phyloP scores from a whole-genome alignment of 1,284 basidiomycete species.

The Psilocybe mexicana region DNA sequence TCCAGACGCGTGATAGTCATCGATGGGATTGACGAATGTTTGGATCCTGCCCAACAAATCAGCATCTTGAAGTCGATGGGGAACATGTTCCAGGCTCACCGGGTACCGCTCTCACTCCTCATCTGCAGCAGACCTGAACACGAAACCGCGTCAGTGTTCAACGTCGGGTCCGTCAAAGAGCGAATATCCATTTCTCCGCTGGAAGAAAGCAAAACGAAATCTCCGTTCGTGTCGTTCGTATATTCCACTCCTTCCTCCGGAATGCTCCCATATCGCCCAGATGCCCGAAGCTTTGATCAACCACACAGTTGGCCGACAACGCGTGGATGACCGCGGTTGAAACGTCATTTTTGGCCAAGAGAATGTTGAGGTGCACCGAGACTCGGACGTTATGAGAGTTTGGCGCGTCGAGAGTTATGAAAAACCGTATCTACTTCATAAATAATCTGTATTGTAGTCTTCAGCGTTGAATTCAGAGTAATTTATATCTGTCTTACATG shows the following conservation, averaged over 20 bases:
- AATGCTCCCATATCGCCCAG: background rate
- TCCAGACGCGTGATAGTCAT: background rate
- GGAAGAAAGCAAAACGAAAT: background rate
- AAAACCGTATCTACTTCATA: too few species aligned
- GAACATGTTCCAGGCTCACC: background rate
- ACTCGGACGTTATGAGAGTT: too few species aligned
- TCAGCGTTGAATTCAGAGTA: too few species aligned
- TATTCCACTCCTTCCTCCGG: background rate
- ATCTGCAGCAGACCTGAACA: background rate
- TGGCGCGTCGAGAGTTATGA: too few species aligned
- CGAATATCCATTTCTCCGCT: background rate
- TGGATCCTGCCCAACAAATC: background rate
- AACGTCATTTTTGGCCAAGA: too few species aligned
- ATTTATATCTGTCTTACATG: too few species aligned
- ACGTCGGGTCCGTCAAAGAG: background rate
- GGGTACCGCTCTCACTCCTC: background rate
- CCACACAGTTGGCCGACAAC: background rate
- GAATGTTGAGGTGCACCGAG: too few species aligned
- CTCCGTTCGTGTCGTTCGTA: background rate
- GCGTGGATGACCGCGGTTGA: background rate
- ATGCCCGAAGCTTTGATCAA: background rate
- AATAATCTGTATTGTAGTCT: too few species aligned
- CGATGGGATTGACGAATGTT: conserved; percentile 1
- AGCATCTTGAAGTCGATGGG: background rate
- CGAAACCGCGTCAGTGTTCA: background rate